Evolutionary conservation across 176 grass and related monocot species (phyloP), one percentile per base, ranked within the genome.

Genomic region (Leersia perrieri): DNA sequence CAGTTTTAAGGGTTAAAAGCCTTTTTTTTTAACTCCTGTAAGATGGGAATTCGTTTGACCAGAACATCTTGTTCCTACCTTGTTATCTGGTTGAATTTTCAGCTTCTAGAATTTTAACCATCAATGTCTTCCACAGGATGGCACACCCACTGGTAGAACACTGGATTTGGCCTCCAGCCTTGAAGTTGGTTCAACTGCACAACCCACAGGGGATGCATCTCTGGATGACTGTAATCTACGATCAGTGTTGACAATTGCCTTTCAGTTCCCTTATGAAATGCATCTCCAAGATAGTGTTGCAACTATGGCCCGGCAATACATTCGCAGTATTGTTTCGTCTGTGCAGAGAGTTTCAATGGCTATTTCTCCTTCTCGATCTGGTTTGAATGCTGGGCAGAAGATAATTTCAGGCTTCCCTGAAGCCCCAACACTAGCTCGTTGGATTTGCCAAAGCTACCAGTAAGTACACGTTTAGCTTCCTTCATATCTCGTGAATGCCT

Each of bases 361-460:
- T 61, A 85, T 99, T 58, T 75, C 92, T 31, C 92, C 88, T 31
- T 92, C 90, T 28, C 81, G 63, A 6, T 82, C 88, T 45, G 90
- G 86, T 18, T 78, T 83, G 23, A 77, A 78, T 27, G 66, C 87
- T 42, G 88, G 88, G 27, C 81, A 86, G 12, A 90, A 91, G 57
- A 75, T 89, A 77, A 80, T 91, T 79, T 88, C 92, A 53, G 92
- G 96, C 23, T 91, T 86, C 62, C 96, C 96, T 47, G 92, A 95
- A 85, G 96, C 96, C 22, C 66, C 76, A 66, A 99, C 92, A 78
- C 81, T 99, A 30, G 88, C 91, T 83, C 81, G 73, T 72, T 99
- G 96, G 96, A 91, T 99, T 79, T 95, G 88, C 83, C 88, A 86
- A 63, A 99, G 96, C 81, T 95, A 99, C 82, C 91, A 86, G 96